Evolutionary conservation across 257 asterid species (phyloP), one percentile per base, ranked within the genome.

Genomic region (Ocimum tenuiflorum): DNA sequence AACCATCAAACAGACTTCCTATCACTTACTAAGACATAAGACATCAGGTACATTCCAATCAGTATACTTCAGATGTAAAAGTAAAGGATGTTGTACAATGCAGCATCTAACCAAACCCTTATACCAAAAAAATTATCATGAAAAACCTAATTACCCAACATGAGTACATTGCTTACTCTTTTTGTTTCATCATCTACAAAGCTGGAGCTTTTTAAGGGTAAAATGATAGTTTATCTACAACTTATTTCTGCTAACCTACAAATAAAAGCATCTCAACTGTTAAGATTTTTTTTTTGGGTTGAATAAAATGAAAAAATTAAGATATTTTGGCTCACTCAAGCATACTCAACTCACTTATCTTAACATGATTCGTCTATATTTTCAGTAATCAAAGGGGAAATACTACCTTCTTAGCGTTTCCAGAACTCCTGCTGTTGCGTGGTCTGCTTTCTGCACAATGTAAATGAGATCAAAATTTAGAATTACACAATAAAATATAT

Each of bases 361-460:
- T 27, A 27, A 27, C 31, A 27, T 2, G 4, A 27, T 1, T 27
- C 3, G 31, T 2, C 31, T 27, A n/a, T n/a, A n/a, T 27, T 14
- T 59, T 29, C 36, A 54, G 49, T 49, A 15, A 47, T 41, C 41
- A 51, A 23, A 54, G 54, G 47, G 39, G 57, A 13, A 43, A 13
- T 58, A 57, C 29, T 82, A 88, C 97, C 96, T 83, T 63, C 64
- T 83, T 23, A 71, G 80, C 13, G 72, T 76, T 63, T 68, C 67
- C 43, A 81, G 69, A 49, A 72, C 75, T 56, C 60, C 81, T 57
- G 79, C 73, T 27, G 76, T 57, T n/a, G 84, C 68, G 39, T 66
- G 80, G 18, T 71, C 86, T 56, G 79, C 83, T 77, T 86, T 89
- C 98, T 91, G 89, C 74, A 78, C 4, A 69, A 67, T 19, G 33